Evolutionary conservation across 2,329 filamentous ascomycete genomes (phyloP), one percentile per base, ranked within the genome.

Genomic region (Aureobasidium zeae): DNA sequence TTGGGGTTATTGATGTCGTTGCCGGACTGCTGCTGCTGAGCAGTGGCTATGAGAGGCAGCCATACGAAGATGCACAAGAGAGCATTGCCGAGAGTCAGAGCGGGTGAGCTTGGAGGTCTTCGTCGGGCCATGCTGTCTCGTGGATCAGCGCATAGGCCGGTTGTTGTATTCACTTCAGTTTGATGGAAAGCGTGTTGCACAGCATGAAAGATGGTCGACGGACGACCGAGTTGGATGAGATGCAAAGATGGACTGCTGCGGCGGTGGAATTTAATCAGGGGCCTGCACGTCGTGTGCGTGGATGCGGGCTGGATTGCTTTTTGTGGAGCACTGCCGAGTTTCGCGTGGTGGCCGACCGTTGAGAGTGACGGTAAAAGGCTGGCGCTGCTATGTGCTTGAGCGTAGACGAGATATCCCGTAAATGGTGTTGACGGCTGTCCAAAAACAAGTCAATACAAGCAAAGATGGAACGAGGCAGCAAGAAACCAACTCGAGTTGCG

Each of bases 1-100:
- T n/a, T n/a, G 15, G 9, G 31, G 7, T 11, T n/a, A 29, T 44
- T 34, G 31, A 25, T 26, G 29, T 35, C n/a, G 20, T 28, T 29
- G 25, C 26, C 17, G 26, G 56, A 53, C 52, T 58, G 59, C 57
- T 62, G 58, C 60, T 63, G 60, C 58, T 61, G 60, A 59, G 58
- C 59, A 51, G 56, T 52, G 49, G 55, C 55, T 46, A 54, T 44
- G 45, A 60, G 48, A 19, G 55, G 56, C 15, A 57, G 46, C 43
- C 59, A 45, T 25, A 49, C 42, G 13, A 61, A 47, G 31, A 54
- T 52, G 34, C 53, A 55, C 13, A 57, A 41, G 35, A 61, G 48
- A 22, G 58, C 46, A 50, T 56, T 47, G 44, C 55, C 53, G 26
- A 57, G 34, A 41, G 43, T 49, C 26, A 49, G 47, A 44, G 45